Conservation (phyloP, 306 rosid genomes). For the Morella rubra region DNA sequence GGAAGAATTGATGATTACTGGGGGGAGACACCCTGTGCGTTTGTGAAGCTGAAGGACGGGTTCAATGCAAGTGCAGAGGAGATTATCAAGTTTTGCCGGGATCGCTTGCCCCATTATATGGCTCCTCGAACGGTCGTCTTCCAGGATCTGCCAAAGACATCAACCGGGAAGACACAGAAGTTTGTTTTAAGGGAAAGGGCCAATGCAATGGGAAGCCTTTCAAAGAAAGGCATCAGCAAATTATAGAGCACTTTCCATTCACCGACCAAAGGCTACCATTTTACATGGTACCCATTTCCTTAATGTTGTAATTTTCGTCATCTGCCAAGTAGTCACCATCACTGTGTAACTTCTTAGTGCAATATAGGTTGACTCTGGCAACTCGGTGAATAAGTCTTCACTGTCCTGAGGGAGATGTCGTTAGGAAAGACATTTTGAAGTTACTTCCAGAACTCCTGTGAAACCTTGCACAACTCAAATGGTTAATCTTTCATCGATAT, state of each 20-base stretch:
- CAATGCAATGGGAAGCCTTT: slow-evolving; percentile 69
- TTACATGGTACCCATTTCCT: too few species aligned
- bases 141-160: slow-evolving; percentile 72
- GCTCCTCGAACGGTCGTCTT: slow-evolving; percentile 75
- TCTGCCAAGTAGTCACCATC: too few species aligned
- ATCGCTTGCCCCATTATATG: slow-evolving; percentile 69
- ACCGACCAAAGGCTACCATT: too few species aligned
- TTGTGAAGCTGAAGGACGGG: slow-evolving; percentile 75
- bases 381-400: too few species aligned
- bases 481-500: too few species aligned
- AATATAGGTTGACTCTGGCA: too few species aligned
- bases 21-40: slow-evolving; percentile 96
- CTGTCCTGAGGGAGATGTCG: too few species aligned
- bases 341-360: too few species aligned
- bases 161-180: slow-evolving; percentile 85
- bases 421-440: too few species aligned
- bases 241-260: slow-evolving; percentile 29
- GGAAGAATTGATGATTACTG: slow-evolving; percentile 77
- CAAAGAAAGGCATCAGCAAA: slow-evolving; percentile 48
- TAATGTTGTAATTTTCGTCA: too few species aligned
- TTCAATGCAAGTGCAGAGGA: slow-evolving; percentile 44
- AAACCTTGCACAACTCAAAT: too few species aligned
- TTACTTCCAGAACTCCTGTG: too few species aligned
- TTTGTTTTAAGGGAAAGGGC: slow-evolving; percentile 62
- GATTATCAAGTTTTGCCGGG: slow-evolving; percentile 55